Evolutionary conservation across 2,329 filamentous ascomycete genomes (phyloP).

Genomic region (Diaporthe helianthi): DNA sequence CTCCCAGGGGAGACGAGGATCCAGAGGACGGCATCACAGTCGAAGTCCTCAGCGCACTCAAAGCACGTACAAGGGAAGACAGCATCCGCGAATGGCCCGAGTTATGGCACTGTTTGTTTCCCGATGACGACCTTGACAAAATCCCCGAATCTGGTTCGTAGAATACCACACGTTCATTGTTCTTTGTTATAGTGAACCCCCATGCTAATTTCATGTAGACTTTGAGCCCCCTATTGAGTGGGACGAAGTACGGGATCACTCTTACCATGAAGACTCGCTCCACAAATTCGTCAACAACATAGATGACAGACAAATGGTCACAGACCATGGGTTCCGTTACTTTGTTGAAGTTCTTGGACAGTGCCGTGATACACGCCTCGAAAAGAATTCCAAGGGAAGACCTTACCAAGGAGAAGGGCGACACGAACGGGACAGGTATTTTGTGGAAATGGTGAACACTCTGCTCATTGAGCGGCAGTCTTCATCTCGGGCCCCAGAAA

Average conservation of each 20-base stretch:
- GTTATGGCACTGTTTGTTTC: background rate
- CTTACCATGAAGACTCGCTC: background rate
- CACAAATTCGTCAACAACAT: background rate
- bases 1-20: background rate
- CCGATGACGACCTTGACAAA: background rate
- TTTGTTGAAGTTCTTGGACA: background rate
- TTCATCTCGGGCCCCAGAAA: background rate
- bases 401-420: background rate
- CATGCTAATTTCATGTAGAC: background rate
- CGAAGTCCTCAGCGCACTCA: background rate
- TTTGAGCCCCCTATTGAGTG: background rate
- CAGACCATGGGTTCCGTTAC: background rate
- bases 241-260: conserved; percentile 1
- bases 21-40: conserved; percentile 21
- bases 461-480: background rate
- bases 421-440: fast-evolving
- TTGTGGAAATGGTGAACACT: background rate
- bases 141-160: background rate
- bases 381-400: background rate
- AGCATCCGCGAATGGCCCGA: background rate
- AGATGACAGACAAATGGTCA: fast-evolving
- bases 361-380: background rate
- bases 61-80: background rate
- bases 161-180: fast-evolving
- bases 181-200: background rate